phyloP scores from a whole-genome alignment of 108 stramenopile genomes.

The Pseudonitzschia multiseries region DNA sequence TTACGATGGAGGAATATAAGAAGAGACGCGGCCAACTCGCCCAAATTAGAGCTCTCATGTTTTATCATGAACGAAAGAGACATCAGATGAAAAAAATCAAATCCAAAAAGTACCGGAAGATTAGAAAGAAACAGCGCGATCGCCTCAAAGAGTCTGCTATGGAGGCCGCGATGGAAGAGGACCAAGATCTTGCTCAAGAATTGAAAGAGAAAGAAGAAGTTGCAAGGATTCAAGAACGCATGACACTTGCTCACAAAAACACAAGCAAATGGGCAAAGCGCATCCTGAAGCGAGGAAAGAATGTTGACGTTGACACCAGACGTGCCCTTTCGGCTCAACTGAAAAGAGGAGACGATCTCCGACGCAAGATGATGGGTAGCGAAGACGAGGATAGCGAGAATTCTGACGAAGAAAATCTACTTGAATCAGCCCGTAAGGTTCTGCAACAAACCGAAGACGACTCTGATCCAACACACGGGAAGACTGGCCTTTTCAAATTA shows the following conservation, averaged over 20 bases:
- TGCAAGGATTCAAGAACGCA: conserved; percentile 93
- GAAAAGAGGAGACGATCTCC: conserved; percentile 82
- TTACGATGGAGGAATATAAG: conserved; percentile 89
- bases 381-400: conserved; percentile 40
- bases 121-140: conserved; percentile 88
- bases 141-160: conserved; percentile 74
- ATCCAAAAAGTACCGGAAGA: conserved; percentile 94
- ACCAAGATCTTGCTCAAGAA: conserved; percentile 67
- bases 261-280: conserved; percentile 97
- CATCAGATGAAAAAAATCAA: conserved; percentile 99
- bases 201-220: conserved; percentile 90
- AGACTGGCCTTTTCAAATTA: conserved; percentile 85
- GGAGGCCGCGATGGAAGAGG: conserved; percentile 62
- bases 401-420: conserved; percentile 61
- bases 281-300: conserved; percentile 81
- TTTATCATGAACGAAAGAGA: conserved; percentile 97
- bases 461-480: conserved; percentile 42
- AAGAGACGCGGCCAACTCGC: conserved; percentile 93
- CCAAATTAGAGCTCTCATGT: conserved; percentile 95
- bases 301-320: conserved; percentile 81
- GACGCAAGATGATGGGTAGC: conserved; percentile 73
- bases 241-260: conserved; percentile 96
- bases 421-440: conserved; percentile 62
- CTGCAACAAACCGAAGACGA: conserved; percentile 48
- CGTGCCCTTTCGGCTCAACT: conserved; percentile 87